Evolutionary conservation across 2,329 filamentous ascomycete genomes (phyloP).

Genomic region (Fusarium newnesense): DNA sequence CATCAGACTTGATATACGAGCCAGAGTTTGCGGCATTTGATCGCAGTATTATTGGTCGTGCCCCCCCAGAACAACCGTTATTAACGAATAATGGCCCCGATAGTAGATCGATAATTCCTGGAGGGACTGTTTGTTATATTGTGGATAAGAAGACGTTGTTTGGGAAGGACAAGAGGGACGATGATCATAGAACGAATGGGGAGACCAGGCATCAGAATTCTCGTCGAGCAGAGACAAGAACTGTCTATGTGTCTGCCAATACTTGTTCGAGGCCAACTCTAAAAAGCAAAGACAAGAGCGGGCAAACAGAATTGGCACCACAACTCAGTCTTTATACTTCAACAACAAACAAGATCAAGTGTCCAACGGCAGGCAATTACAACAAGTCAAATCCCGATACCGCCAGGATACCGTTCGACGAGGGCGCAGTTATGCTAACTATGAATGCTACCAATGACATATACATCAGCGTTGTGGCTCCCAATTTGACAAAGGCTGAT

Average conservation of each 20-base stretch:
- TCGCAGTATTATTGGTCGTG: conserved; percentile 71
- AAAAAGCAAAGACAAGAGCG: conserved; percentile 23
- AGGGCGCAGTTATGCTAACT: conserved; percentile 76
- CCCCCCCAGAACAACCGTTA: conserved; percentile 60
- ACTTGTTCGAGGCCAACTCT: conserved; percentile 81
- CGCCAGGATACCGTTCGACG: conserved; percentile 61
- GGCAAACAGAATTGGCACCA: conserved; percentile 56
- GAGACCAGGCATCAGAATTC: conserved; percentile 14
- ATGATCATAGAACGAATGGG: conserved; percentile 20
- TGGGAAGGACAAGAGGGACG: conserved; percentile 33
- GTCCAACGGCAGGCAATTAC: conserved; percentile 40
- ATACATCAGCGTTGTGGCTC: conserved; percentile 81
- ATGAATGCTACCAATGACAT: conserved; percentile 72
- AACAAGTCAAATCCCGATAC: conserved; percentile 30
- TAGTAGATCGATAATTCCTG: conserved; percentile 69
- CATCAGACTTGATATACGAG: conserved; percentile 59
- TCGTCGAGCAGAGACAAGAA: conserved; percentile 50
- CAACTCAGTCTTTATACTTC: conserved; percentile 86
- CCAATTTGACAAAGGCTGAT: conserved; percentile 69
- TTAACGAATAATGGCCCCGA: conserved; percentile 73
- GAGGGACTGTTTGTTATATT: conserved; percentile 62
- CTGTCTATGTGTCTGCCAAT: conserved; percentile 85
- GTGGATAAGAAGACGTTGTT: conserved; percentile 46
- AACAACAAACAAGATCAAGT: conserved; percentile 50
- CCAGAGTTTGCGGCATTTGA: conserved; percentile 71